Base-by-base conservation (phyloP, 169 alveolate species). In the Plasmodium billcollinsi region DNA sequence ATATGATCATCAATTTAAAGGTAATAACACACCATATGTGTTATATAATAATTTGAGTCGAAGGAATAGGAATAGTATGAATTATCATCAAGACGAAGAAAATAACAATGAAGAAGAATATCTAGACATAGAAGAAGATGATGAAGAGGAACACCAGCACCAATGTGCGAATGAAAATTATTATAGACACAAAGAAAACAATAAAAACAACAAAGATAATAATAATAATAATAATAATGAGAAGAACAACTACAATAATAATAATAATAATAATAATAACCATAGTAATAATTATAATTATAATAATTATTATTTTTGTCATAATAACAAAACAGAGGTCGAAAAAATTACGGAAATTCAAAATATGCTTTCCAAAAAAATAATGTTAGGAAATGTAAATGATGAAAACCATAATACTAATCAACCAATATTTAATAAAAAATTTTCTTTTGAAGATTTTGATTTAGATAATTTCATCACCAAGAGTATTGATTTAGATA, bases 281-380 rank as follows among this genome's bases (percentile, higher is more conserved):
- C 45, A 24, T 45, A 62, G 47, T 45, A 63, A 61, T 62, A 75
- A 47, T 12, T 12, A 3, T 61, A 43, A 67, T 45, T 6, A 1
- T 39, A 43, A 29, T 67, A 26, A 39, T 12, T 14, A 62, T 21
- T 7, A 7, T 62, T 7, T 62, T 5, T 62, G 71, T 62, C 47
- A 39, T 39, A 39, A 39, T 39, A 62, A 62, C 29, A 62, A 76
- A 76, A 76, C 43, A 20, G 89, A 76, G 7, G n/a, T 76, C 7
- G 70, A 65, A 52, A 76, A 76, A 76, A 76, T 76, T 49, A 20
- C 75, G 0, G 74, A 76, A 76, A 76, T 76, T 65, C 78, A 76
- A 66, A 76, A 65, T 66, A 76, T 76, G 39, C 65, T 76, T 47
- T 76, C 78, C 43, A 65, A 59, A 63, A 76, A 76, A 67, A 76